Evolutionary conservation across 2,329 filamentous ascomycete genomes (phyloP), one percentile per base, ranked within the genome.

Genomic region (Talaromyces amestolkiae): DNA sequence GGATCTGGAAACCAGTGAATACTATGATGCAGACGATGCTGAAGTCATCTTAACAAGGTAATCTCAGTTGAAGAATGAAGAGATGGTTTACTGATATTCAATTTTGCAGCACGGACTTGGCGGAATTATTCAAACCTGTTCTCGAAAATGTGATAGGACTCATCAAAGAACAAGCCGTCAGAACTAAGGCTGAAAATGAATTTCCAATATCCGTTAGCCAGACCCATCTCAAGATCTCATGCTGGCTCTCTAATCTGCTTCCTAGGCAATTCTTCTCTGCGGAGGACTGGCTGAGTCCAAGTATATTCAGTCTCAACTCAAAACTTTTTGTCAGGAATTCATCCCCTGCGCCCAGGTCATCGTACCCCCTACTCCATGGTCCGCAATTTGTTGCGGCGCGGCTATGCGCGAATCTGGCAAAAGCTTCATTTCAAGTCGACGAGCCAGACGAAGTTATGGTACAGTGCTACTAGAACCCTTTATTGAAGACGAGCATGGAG

Each of bases 351-450:
- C 49, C 2, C 7, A 66, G 35, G 65, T 65, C 1, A n/a, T 66
- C 3, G 11, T 64, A 15, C 62, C 62, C n/a, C 8, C 51, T 4
- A 31, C 24, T 17, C 61, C 65, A 7, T 66, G 65, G 65, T 47
- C 65, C 0, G 56, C 65, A 2, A 66, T 66, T 15, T 61, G 61
- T 35, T 35, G 19, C 15, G 65, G 65, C 3, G 65, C 65, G 2
- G 58, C 65, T 1, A 35, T 66, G 47, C 56, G 62, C 11, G 24
- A 24, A 1, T 11, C 45, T 1, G 31, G 41, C 8, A 43, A 17
- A 1, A 37, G 13, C 6, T n/a, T 60, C n/a, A 47, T 66, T 13
- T 49, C 27, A 0, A 61, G 35, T 3, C 4, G 58, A 49, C 39
- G 31, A 24, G 61, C 58, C 2, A 11, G 65, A 2, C 17, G 65